phyloP scores from a whole-genome alignment of 164 flowering plant genomes.

The Vitis labrusca region DNA sequence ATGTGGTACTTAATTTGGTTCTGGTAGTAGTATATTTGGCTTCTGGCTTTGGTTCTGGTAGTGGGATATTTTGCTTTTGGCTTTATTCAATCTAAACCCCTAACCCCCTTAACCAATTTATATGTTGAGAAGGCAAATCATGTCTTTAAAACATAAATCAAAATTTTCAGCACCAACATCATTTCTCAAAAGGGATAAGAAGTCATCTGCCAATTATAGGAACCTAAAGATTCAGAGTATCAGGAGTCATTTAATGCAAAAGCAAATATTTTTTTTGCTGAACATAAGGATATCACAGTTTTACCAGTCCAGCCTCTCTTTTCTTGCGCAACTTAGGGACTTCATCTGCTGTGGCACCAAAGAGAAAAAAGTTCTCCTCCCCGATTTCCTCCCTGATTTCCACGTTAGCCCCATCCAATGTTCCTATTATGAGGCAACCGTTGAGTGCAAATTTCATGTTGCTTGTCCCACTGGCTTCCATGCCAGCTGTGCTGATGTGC shows the following conservation, averaged over 20 bases:
- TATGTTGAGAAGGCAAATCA: not conserved
- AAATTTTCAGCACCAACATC: not conserved
- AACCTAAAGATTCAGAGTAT: not conserved
- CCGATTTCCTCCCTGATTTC: slow-evolving; percentile 97
- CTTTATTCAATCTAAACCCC: too few species aligned
- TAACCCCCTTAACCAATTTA: too few species aligned
- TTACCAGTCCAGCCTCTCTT: slow-evolving; percentile 89
- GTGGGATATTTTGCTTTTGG: too few species aligned
- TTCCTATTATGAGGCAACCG: slow-evolving; percentile 96
- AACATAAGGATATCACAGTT: slow-evolving; percentile 1
- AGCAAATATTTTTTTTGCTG: not conserved
- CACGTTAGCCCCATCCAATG: slow-evolving; percentile 97
- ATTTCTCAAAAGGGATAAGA: not conserved
- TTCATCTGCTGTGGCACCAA: slow-evolving; percentile 92
- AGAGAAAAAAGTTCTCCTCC: slow-evolving; percentile 89
- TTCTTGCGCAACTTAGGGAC: slow-evolving; percentile 87
- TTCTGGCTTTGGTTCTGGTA: too few species aligned
- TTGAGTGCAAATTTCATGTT: slow-evolving; percentile 98
- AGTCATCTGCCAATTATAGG: not conserved
- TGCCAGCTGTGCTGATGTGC: slow-evolving; percentile 97
- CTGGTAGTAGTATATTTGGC: too few species aligned
- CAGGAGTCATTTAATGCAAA: not conserved
- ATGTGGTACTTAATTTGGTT: too few species aligned
- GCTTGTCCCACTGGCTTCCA: slow-evolving; percentile 99
- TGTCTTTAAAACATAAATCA: not conserved